Percentiles rank a stretch among this genome's conserved stretches.
Conservation (phyloP, 1,284 basidiomycete species). For the Leccinum angustisporum region DNA sequence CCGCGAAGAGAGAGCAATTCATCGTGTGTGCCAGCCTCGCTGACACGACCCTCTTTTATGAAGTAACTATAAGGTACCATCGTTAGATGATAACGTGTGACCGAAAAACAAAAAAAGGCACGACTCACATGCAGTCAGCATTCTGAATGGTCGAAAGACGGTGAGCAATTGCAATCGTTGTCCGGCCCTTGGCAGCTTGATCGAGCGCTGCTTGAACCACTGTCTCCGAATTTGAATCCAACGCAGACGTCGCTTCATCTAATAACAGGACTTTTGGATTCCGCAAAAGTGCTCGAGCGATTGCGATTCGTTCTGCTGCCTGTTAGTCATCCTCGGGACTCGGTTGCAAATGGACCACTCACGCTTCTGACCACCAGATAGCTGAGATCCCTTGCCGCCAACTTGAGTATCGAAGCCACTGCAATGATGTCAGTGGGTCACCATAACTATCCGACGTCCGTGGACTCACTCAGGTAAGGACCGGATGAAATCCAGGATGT, state of each 20-base stretch:
- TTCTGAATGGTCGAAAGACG: conserved; percentile 92
- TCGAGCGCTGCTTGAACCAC: conserved; percentile 95
- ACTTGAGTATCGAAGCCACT: conserved; percentile 78
- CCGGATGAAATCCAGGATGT: conserved; percentile 90
- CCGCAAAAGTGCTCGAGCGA: conserved; percentile 92
- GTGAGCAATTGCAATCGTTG: conserved; percentile 93
- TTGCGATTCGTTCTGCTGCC: conserved; percentile 84
- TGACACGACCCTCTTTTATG: conserved; percentile 85
- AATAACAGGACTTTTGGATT: conserved; percentile 91
- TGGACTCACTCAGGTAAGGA: conserved; percentile 75
- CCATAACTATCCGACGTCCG: background rate
- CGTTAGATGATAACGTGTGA: conserved; percentile 11
- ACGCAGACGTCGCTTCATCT: conserved; percentile 93
- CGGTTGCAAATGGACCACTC: conserved; percentile 27
- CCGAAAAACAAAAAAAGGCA: background rate
- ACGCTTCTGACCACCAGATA: conserved; percentile 94
- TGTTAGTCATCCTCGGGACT: background rate
- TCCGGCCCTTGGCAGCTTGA: conserved; percentile 85
- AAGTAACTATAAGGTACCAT: conserved; percentile 63
- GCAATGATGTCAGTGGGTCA: conserved; percentile 14
- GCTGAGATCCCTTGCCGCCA: conserved; percentile 91
- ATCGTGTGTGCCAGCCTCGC: conserved; percentile 87
- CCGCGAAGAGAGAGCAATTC: conserved; percentile 73
- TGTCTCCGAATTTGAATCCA: conserved; percentile 92
- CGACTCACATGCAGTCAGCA: conserved; percentile 83